Evolutionary conservation across 2,329 filamentous ascomycete genomes (phyloP).

Genomic region (Cryphonectria naterciae): DNA sequence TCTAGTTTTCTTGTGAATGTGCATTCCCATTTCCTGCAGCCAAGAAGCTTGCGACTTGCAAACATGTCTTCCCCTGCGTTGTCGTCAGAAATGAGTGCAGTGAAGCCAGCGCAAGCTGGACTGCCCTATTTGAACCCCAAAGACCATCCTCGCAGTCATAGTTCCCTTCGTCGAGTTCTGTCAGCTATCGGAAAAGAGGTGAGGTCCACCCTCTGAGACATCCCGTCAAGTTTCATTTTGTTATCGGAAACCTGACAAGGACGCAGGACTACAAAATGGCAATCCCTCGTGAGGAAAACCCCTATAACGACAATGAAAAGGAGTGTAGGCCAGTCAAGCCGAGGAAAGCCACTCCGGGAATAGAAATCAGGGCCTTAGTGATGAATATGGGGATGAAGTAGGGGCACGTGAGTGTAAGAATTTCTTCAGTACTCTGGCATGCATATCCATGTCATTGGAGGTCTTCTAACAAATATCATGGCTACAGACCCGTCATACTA

Average conservation of each 20-base stretch:
- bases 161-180: background rate
- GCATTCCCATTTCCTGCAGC: background rate
- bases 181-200: conserved; percentile 1
- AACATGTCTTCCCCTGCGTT: background rate
- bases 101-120: too few species aligned
- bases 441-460: background rate
- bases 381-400: conserved; percentile 11
- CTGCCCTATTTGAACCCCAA: too few species aligned
- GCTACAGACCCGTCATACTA: background rate
- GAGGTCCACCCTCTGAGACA: background rate
- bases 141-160: background rate
- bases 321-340: background rate
- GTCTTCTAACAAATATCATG: background rate
- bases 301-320: background rate
- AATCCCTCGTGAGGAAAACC: background rate
- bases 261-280: background rate
- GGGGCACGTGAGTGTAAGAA: background rate
- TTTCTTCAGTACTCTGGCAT: background rate
- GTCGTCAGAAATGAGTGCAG: background rate
- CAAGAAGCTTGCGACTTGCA: background rate
- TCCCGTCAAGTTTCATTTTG: background rate
- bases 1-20: background rate
- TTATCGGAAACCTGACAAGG: background rate
- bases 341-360: background rate
- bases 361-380: background rate